phyloP scores from a whole-genome alignment of 306 rosid genomes.

The Glycine latifolia region DNA sequence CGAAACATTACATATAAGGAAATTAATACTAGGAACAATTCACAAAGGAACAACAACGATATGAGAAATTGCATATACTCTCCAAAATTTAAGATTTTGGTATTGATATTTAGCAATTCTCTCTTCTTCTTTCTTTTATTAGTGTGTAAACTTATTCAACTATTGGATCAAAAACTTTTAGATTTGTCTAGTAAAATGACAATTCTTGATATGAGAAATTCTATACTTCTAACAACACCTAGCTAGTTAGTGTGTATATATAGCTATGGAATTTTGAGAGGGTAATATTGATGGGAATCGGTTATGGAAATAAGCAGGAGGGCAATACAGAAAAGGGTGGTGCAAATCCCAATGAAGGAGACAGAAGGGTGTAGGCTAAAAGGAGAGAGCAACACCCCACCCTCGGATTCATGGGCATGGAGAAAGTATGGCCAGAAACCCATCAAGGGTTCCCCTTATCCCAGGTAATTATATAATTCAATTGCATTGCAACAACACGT shows the following conservation, averaged over 20 bases:
- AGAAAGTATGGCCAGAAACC: conserved; percentile 98
- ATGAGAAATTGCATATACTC: neutral
- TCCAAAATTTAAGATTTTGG: neutral
- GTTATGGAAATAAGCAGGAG: conserved; percentile 49
- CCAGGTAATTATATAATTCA: conserved; percentile 60
- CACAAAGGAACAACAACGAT: neutral
- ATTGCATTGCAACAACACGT: neutral
- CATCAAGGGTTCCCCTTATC: conserved; percentile 98
- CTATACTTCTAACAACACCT: too few relatives aligned
- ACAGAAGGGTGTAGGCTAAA: conserved; percentile 67
- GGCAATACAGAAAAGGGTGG: conserved; percentile 74
- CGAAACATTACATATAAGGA: neutral
- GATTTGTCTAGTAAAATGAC: too few relatives aligned
- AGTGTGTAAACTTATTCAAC: neutral
- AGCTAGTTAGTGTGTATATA: neutral
- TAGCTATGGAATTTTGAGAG: neutral
- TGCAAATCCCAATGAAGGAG: conserved; percentile 77
- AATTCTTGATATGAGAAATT: too few relatives aligned
- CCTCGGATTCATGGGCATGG: conserved; percentile 98
- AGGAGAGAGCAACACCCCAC: conserved; percentile 76
- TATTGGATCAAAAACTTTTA: too few relatives aligned
- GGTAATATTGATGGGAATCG: neutral
- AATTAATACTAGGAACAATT: neutral
- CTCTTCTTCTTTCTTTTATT: neutral
- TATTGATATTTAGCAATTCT: neutral